Evolutionary conservation across 192 early-diverging fungal species (phyloP).

Genomic region (Coemansia reversa): DNA sequence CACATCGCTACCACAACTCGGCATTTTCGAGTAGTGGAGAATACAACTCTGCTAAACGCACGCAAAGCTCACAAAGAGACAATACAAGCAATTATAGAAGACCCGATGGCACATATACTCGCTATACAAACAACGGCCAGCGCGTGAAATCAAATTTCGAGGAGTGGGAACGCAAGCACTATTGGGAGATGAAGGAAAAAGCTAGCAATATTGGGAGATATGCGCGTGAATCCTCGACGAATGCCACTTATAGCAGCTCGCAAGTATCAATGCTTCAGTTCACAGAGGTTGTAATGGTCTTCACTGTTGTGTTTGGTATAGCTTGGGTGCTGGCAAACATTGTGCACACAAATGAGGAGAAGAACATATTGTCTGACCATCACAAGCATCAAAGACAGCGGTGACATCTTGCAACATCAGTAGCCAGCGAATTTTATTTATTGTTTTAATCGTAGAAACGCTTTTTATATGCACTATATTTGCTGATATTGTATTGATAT

Average conservation of each 20-base stretch:
- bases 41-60: conserved; percentile 33
- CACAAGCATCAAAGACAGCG: neutral
- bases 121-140: neutral
- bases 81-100: conserved; percentile 16
- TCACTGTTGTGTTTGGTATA: conserved; percentile 34
- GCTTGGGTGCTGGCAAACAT: conserved; percentile 24
- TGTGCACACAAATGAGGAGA: conserved; percentile 1
- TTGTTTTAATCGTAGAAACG: neutral
- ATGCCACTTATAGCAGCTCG: conserved; percentile 23
- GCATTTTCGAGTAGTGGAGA: conserved; percentile 49
- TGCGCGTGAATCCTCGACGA: conserved; percentile 11
- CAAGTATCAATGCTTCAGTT: conserved; percentile 41
- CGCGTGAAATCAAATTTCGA: conserved; percentile 40
- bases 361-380: neutral
- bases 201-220: conserved; percentile 28
- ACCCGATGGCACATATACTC: conserved; percentile 29
- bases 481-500: neutral
- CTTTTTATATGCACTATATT: neutral
- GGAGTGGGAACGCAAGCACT: conserved; percentile 55
- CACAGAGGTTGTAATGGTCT: conserved; percentile 27
- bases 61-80: neutral
- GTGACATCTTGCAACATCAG: neutral
- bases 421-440: neutral
- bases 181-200: conserved; percentile 29
- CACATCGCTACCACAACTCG: conserved; percentile 23